Evolutionary conservation across 768 basidiomycete genomes (phyloP).

Genomic region (Psilocybe tampanensis): DNA sequence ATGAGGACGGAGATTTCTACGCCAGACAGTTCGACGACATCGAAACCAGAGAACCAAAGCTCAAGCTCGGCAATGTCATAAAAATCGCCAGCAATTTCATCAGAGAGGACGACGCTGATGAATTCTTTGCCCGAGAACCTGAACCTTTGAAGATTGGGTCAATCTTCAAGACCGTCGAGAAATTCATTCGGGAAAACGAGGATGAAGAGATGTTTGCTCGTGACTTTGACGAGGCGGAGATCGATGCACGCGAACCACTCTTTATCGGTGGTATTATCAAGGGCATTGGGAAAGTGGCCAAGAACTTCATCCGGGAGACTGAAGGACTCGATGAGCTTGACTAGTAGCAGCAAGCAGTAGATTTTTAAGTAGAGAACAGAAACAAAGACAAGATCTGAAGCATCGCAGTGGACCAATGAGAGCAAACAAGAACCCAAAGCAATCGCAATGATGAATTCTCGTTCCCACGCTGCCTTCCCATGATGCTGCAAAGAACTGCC

Average conservation of each 20-base stretch:
- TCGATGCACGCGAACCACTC: background rate
- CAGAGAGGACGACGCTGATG: background rate
- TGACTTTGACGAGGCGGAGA: background rate
- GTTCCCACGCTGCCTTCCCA: constrained; percentile 15
- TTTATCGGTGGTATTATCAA: constrained; percentile 1
- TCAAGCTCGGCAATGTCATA: background rate
- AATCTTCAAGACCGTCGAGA: constrained; percentile 2
- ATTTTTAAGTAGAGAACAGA: background rate
- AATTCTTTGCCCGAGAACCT: constrained; percentile 2
- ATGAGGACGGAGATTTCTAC: constrained; percentile 3
- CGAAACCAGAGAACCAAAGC: constrained; percentile 3
- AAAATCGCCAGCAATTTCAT: background rate
- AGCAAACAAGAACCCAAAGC: background rate
- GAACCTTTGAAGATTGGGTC: background rate
- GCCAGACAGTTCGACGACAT: background rate
- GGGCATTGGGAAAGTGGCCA: constrained; percentile 1
- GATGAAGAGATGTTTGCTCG: background rate
- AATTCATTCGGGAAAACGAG: constrained; percentile 10
- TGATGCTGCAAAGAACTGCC: constrained; percentile 24
- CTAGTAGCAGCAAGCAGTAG: background rate
- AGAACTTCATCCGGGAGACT: constrained; percentile 4
- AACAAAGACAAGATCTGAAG: background rate
- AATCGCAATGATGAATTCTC: too few species aligned
- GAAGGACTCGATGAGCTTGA: constrained; percentile 8
- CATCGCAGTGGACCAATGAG: background rate